These are phyloP conservation scores for Phalaenopsis equestris DNA, from an alignment of 106 monocot species.

Conservation along the genomic window DNA sequence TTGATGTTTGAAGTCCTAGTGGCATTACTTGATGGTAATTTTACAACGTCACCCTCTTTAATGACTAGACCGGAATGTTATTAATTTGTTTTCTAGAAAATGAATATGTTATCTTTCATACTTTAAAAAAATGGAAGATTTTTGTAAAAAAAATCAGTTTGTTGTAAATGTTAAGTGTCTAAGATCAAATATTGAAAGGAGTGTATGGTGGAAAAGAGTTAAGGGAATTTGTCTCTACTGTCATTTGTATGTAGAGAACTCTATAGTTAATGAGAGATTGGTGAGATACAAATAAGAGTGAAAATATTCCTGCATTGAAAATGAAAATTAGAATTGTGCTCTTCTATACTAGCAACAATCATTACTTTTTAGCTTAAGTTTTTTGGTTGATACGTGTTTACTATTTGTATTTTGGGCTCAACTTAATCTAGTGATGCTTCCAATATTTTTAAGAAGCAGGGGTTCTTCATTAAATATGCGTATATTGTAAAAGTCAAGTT, in stretches of 20 bases:
- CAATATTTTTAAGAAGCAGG: too few species aligned
- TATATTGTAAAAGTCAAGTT: too few species aligned
- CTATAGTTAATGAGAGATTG: too few species aligned
- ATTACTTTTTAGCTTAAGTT: background rate
- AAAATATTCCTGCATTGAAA: too few species aligned
- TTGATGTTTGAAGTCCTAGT: background rate
- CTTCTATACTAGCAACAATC: too few species aligned
- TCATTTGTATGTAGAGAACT: too few species aligned
- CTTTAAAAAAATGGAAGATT: background rate
- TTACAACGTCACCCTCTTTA: background rate
- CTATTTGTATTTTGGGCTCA: too few species aligned
- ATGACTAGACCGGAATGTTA: background rate
- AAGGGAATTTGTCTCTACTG: background rate
- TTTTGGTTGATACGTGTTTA: background rate
- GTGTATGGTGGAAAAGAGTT: background rate
- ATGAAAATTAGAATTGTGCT: too few species aligned
- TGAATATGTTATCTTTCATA: background rate
- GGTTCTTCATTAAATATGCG: too few species aligned
- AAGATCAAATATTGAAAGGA: background rate
- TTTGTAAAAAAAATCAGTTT: background rate
- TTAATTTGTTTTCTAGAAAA: background rate
- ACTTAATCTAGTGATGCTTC: too few species aligned
- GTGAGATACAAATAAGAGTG: too few species aligned
- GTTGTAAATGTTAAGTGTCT: background rate
- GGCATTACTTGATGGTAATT: background rate